Evolutionary conservation across 1,284 basidiomycete genomes (phyloP).

Genomic region (Trametes sp.): DNA sequence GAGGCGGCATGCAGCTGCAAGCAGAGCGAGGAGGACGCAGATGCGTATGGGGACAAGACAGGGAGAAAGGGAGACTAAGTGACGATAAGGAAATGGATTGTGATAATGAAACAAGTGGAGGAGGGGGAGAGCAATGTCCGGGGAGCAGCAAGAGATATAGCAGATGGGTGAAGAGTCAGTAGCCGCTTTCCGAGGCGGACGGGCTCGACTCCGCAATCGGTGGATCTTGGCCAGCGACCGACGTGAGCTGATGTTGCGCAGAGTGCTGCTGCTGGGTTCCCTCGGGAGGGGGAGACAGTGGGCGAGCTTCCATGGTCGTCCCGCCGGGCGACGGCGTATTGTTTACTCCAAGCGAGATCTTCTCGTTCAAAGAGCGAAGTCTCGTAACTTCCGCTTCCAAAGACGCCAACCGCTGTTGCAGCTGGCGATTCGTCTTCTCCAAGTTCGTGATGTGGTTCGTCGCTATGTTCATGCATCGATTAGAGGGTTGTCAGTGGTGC

Average conservation of each 20-base stretch:
- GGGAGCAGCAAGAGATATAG: conserved; percentile 28
- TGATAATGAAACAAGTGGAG: conserved; percentile 25
- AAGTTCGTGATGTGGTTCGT: conserved; percentile 77
- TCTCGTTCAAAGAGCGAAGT: conserved; percentile 78
- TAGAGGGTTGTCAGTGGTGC: conserved; percentile 8
- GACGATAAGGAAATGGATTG: conserved; percentile 27
- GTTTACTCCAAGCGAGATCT: conserved; percentile 69
- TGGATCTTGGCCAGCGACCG: conserved; percentile 54
- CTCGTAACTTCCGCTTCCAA: conserved; percentile 73
- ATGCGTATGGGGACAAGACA: conserved; percentile 24
- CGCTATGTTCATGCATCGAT: conserved; percentile 49
- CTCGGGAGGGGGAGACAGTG: conserved; percentile 72
- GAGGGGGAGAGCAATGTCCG: conserved; percentile 33
- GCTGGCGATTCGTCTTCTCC: conserved; percentile 72
- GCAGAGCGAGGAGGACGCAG: conserved; percentile 25
- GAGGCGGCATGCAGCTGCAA: conserved; percentile 30
- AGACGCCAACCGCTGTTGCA: conserved; percentile 67
- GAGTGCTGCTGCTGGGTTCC: conserved; percentile 45
- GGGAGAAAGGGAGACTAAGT: conserved; percentile 24
- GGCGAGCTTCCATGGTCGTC: conserved; percentile 54
- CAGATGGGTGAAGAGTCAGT: conserved; percentile 47
- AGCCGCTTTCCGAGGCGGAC: conserved; percentile 65
- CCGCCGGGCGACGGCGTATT: conserved; percentile 63
- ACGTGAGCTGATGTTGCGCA: conserved; percentile 50
- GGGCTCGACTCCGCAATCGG: conserved; percentile 69